Base-by-base conservation (phyloP, 306 rosid species). In the Sophora flavescens region DNA sequence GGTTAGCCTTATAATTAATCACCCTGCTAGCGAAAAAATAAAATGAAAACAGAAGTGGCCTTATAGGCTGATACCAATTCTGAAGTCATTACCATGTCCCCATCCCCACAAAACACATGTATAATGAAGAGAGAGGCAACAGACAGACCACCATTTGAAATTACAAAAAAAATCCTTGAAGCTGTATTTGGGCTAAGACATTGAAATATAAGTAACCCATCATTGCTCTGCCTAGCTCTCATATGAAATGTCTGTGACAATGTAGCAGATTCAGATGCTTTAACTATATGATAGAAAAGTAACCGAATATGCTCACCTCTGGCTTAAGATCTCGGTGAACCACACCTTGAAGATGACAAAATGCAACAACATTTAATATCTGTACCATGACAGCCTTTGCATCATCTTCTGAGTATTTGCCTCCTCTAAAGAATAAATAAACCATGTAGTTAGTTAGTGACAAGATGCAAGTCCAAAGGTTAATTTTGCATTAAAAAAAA, bases 261-360 rank as follows among this genome's bases (percentile, higher is more conserved):
- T 68, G 60, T 32, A 66, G 81, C 18, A 38, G 63, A 56, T 35
- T 54, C 42, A 14, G n/a, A 60, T 22, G 68, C 51, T 68, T 54
- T 77, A 73, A 64, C 77, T 28, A 59, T 50, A 35, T 60, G 67
- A 77, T 63, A 48, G 26, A 59, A 70, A 78, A 68, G 39, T 28
- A 73, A 57, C 58, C 72, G 53, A 60, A 81, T 66, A 44, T 14
- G 47, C 76, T 67, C 74, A 94, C 99, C 98, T 96, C 99, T 59
- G 99, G 99, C 83, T 96, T 96, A 76, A 96, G 99, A 89, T 96
- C 99, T n/a, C 99, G 91, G 74, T 96, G 99, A 72, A 93, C 99
- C 80, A 96, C 98, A 14, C 99, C 99, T 86, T 96, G 99, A 87
- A 96, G 98, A 91, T 96, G 99, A 79, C 93, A 96, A 82, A 92